Base-by-base conservation (phyloP, 202 grass and related monocot species). In the Musa balbisiana region DNA sequence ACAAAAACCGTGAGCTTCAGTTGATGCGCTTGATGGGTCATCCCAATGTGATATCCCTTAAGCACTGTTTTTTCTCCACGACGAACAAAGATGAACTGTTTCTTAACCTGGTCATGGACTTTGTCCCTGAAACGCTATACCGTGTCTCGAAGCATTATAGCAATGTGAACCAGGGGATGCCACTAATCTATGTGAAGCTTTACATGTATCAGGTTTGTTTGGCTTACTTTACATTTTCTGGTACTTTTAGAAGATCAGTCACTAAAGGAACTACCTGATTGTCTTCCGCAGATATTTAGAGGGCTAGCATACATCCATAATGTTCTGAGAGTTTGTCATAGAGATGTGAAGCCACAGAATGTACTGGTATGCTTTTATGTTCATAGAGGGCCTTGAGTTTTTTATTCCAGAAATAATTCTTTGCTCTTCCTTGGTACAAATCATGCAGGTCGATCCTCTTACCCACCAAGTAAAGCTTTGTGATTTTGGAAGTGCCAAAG, bases 401-500 rank as follows among this genome's bases (percentile, higher is more conserved):
- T 60, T 74, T 2, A 8, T 33, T 6, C 51, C 84, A 72, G 3
- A 27, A 27, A 33, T 80, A 52, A 10, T 58, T 80, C 71, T 17
- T 83, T 74, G 85, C 52, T 15, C 80, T 54, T 49, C 80, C 60
- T 85, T 70, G 15, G 14, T 62, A 27, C 67, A 68, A 50, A 33
- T 55, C 27, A 62, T 76, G 73, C 76, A 96, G 92, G 92, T 96
- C 64, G 89, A 96, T 83, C 92, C 92, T 79, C 87, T 96, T 15
- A 96, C 89, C 66, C 89, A 96, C 78, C 89, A 87, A 89, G 89
- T 96, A 49, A 96, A 96, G 64, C 71, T 96, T 54, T 96, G 92
- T 77, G 92, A 96, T 82, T 96, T 96, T 86, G 92, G 92, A 68
- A 92, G 92, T 51, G 92, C 92, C 64, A 96, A 96, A 87, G 83